phyloP scores from a whole-genome alignment of 768 basidiomycete species.

The Lentinula sp. region DNA sequence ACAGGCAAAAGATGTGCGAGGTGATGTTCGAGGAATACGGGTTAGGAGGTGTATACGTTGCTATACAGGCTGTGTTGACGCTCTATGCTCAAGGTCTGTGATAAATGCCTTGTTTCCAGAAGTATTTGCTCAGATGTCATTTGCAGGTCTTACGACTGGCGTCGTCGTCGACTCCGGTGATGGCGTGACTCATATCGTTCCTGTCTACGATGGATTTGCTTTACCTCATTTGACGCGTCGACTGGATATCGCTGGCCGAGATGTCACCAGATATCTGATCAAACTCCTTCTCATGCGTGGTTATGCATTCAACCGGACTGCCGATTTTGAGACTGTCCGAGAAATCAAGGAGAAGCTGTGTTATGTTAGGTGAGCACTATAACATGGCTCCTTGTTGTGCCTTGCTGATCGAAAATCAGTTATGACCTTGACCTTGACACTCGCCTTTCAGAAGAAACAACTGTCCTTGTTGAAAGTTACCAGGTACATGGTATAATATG shows the following conservation, averaged over 20 bases:
- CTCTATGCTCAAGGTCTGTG: conserved; percentile 93
- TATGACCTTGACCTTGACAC: conserved; percentile 98
- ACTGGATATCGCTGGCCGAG: conserved; percentile 95
- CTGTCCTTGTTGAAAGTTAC: conserved; percentile 92
- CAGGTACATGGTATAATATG: conserved; percentile 48
- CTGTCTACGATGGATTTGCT: conserved; percentile 95
- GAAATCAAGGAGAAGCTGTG: conserved; percentile 99
- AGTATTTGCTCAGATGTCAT: neutral
- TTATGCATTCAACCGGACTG: conserved; percentile 99
- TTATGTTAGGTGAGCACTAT: conserved; percentile 75
- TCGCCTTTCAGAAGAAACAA: conserved; percentile 91
- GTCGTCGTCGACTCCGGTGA: conserved; percentile 99
- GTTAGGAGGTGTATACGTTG: conserved; percentile 92
- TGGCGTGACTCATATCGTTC: conserved; percentile 98
- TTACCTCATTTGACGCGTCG: conserved; percentile 92
- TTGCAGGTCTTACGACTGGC: conserved; percentile 87
- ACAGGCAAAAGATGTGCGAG: conserved; percentile 90
- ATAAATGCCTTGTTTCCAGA: neutral
- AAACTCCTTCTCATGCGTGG: conserved; percentile 99
- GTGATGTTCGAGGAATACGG: conserved; percentile 99
- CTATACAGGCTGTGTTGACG: conserved; percentile 97
- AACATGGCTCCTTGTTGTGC: neutral
- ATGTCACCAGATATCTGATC: conserved; percentile 98
- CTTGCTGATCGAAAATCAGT: conserved; percentile 30
- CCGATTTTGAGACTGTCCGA: conserved; percentile 97